phyloP scores from a whole-genome alignment of 2,329 filamentous ascomycete genomes.

The Juglanconis oblonga region DNA sequence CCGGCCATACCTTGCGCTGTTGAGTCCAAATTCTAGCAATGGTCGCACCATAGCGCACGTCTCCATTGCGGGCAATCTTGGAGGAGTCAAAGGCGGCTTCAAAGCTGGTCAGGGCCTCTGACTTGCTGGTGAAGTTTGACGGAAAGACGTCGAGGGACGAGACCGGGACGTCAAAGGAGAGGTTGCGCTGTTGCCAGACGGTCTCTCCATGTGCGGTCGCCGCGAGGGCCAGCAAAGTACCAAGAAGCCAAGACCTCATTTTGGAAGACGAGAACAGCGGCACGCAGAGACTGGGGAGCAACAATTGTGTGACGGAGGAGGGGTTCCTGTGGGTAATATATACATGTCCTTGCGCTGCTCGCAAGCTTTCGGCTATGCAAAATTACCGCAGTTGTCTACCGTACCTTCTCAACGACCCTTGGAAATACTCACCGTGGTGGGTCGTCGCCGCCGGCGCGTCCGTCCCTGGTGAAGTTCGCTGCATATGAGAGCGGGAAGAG shows the following conservation, averaged over 20 bases:
- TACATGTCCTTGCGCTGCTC: neutral
- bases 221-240: neutral
- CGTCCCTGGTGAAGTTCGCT: too few relatives aligned
- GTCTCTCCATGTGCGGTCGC: conserved; percentile 1
- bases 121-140: conserved; percentile 6
- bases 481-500: neutral
- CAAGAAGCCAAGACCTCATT: neutral
- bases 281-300: neutral
- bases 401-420: neutral
- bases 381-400: too few relatives aligned
- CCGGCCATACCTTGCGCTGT: conserved; percentile 14
- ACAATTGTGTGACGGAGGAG: neutral
- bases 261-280: neutral
- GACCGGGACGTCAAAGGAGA: conserved; percentile 1
- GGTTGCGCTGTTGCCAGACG: conserved; percentile 9
- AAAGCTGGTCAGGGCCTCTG: neutral
- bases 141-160: neutral
- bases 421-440: neutral
- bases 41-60: conserved; percentile 6
- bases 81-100: conserved; percentile 1
- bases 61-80: conserved; percentile 6
- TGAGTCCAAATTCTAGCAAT: conserved; percentile 11
- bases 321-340: neutral
- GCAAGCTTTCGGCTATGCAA: neutral
- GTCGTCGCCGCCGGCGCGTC: neutral